phyloP scores from a whole-genome alignment of 1,139 yeast genomes.

The Arxiozyma slooffiae region DNA sequence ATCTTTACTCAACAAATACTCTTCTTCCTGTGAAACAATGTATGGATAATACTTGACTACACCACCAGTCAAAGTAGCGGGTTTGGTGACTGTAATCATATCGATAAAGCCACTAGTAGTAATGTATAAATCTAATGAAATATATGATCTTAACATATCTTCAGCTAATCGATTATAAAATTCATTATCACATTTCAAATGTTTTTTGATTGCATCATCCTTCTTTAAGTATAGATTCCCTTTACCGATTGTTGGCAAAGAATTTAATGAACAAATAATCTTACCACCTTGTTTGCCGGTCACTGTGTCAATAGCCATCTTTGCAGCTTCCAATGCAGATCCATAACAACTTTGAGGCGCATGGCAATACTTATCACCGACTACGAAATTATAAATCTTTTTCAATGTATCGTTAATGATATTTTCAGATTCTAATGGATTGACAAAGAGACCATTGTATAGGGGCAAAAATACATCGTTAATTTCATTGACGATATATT shows the following conservation, averaged over 20 bases:
- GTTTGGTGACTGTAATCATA: conserved; percentile 60
- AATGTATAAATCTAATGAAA: conserved; percentile 71
- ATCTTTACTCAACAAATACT: conserved; percentile 52
- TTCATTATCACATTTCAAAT: conserved; percentile 51
- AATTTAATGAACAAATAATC: conserved; percentile 56
- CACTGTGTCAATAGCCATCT: conserved; percentile 47
- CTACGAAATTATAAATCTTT: conserved; percentile 44
- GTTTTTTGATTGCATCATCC: conserved; percentile 47
- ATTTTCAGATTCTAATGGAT: conserved; percentile 54
- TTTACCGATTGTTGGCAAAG: conserved; percentile 76
- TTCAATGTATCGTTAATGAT: conserved; percentile 62
- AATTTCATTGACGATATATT: conserved; percentile 60
- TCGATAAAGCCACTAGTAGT: conserved; percentile 62
- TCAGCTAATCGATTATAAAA: conserved; percentile 55
- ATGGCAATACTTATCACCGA: conserved; percentile 35
- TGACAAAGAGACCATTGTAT: conserved; percentile 67
- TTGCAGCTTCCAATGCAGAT: conserved; percentile 64
- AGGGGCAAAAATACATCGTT: conserved; percentile 80
- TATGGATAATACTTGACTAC: conserved; percentile 52
- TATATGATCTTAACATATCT: conserved; percentile 47
- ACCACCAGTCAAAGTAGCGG: conserved; percentile 70
- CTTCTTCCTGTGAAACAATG: conserved; percentile 64
- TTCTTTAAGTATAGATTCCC: conserved; percentile 58
- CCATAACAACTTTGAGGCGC: conserved; percentile 72
- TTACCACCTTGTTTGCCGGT: conserved; percentile 67